These are phyloP conservation scores for Fraxinus ornus DNA, from an alignment of 305 asterid species.

Conservation along the genomic window DNA sequence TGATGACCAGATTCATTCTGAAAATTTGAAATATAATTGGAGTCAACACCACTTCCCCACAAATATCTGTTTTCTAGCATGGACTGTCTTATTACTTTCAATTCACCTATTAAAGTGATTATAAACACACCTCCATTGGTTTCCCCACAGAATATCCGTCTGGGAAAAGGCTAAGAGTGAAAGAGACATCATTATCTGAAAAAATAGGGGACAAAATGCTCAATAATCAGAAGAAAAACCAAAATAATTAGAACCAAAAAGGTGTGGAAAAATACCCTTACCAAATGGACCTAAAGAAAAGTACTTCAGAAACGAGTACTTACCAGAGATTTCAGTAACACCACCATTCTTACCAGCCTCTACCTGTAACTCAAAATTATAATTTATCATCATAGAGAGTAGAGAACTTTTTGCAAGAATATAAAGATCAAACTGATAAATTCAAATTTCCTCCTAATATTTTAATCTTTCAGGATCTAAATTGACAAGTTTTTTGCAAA, in stretches of 20 bases:
- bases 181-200: slow-evolving; percentile 73
- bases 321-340: slow-evolving; percentile 42
- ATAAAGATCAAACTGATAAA: not conserved
- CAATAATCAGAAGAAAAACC: slow-evolving; percentile 10
- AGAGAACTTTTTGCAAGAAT: not conserved
- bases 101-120: slow-evolving; percentile 20
- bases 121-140: slow-evolving; percentile 63
- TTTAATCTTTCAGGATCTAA: not conserved
- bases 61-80: not conserved
- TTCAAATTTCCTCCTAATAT: not conserved
- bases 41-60: slow-evolving; percentile 13
- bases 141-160: slow-evolving; percentile 85
- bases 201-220: slow-evolving; percentile 9
- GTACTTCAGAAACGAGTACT: slow-evolving; percentile 6
- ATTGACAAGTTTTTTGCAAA: not conserved
- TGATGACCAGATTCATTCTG: slow-evolving; percentile 64
- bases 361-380: slow-evolving; percentile 30
- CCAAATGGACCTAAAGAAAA: not conserved
- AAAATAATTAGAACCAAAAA: not conserved
- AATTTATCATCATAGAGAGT: slow-evolving; percentile 5
- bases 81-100: slow-evolving; percentile 9
- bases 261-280: not conserved
- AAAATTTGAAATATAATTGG: slow-evolving; percentile 24
- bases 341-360: slow-evolving; percentile 35
- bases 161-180: slow-evolving; percentile 68